Conservation (phyloP, 148 eudicot species). For the Fagopyrum homotropicum region DNA sequence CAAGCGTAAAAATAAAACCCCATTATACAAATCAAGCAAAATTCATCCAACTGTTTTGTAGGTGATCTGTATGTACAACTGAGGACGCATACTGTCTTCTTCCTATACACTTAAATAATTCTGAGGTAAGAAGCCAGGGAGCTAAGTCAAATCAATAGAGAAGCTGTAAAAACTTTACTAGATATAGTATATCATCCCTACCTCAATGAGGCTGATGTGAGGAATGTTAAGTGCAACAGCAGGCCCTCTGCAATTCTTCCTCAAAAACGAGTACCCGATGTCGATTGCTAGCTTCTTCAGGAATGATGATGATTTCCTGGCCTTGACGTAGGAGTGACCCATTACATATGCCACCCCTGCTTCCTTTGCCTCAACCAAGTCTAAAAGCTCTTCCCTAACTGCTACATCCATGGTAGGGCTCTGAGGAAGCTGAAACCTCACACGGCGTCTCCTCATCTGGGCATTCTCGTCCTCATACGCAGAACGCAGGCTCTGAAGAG, state of each 20-base stretch:
- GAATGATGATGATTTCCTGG: slow-evolving; percentile 59
- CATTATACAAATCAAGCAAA: not conserved
- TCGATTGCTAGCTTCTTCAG: slow-evolving; percentile 76
- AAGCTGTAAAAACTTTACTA: slow-evolving; percentile 16
- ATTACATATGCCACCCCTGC: slow-evolving; percentile 88
- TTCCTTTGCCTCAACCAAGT: slow-evolving; percentile 81
- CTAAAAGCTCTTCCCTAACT: slow-evolving; percentile 72
- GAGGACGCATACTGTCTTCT: not conserved
- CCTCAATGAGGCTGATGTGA: slow-evolving; percentile 95
- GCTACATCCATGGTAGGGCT: slow-evolving; percentile 47
- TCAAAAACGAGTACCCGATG: slow-evolving; percentile 78
- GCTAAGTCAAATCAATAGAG: not conserved
- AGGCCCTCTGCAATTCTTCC: slow-evolving; percentile 94
- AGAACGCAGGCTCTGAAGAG: slow-evolving; percentile 75
- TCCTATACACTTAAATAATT: not conserved
- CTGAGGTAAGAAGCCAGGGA: not conserved
- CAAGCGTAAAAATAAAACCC: not conserved
- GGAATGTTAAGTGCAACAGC: slow-evolving; percentile 89
- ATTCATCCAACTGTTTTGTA: not conserved
- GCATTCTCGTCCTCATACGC: slow-evolving; percentile 67
- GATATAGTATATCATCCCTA: slow-evolving; percentile 94
- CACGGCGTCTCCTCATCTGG: slow-evolving; percentile 45
- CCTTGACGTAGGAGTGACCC: slow-evolving; percentile 93
- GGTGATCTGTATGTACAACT: not conserved
- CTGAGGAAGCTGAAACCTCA: slow-evolving; percentile 57